A percentile compares a stretch with the other conserved stretches of the same genome.
These are phyloP conservation scores for Kuraishia floccosa DNA, from an alignment of 805 yeast species.

Conservation along the genomic window DNA sequence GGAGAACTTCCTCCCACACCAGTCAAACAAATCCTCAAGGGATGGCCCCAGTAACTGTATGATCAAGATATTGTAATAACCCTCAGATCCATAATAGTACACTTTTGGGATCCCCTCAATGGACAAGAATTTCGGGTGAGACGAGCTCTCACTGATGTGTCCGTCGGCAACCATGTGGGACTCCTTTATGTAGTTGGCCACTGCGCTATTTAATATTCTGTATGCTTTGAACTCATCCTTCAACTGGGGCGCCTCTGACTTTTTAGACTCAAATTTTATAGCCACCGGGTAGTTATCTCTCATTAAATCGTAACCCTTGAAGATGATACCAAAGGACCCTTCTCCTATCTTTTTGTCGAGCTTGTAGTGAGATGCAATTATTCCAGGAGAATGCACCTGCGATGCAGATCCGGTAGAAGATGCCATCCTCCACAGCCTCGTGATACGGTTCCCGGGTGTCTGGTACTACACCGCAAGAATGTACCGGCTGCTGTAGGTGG, in stretches of 20 bases:
- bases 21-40: constrained; percentile 72
- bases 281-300: constrained; percentile 55
- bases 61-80: constrained; percentile 66
- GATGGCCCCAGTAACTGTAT: constrained; percentile 79
- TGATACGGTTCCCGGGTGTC: no score
- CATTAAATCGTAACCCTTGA: constrained; percentile 68
- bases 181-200: constrained; percentile 14
- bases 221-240: constrained; percentile 76
- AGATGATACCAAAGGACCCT: constrained; percentile 79
- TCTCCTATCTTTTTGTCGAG: constrained; percentile 81
- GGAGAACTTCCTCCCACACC: constrained; percentile 74
- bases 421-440: no score
- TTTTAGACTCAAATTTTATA: constrained; percentile 71
- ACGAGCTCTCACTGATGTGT: no score
- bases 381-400: constrained; percentile 9
- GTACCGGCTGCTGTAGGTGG: no score
- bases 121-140: constrained; percentile 4
- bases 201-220: constrained; percentile 52
- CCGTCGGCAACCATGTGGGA: not conserved
- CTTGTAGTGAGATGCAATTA: constrained; percentile 55
- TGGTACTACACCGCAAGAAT: no score
- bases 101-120: constrained; percentile 65
- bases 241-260: constrained; percentile 75
- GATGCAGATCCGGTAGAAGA: constrained; percentile 2
- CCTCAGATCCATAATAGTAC: constrained; percentile 79